phyloP scores from a whole-genome alignment of 2,329 filamentous ascomycete species.

The Nemania abortiva region DNA sequence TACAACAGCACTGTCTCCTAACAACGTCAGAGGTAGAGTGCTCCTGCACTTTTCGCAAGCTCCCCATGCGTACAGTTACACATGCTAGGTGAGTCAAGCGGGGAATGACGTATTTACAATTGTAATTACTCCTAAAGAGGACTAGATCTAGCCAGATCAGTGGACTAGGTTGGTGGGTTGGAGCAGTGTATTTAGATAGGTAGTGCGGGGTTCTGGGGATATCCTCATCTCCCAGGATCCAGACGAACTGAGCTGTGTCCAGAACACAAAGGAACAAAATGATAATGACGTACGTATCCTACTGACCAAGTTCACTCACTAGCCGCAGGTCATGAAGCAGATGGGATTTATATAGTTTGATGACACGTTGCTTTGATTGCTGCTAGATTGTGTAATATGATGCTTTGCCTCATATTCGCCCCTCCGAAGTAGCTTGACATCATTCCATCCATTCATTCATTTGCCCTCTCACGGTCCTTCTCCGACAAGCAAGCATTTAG shows the following conservation, averaged over 20 bases:
- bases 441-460: no score
- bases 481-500: no score
- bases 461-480: no score
- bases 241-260: neutral
- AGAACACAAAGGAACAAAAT: neutral
- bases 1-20: neutral
- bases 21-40: no score
- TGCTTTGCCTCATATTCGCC: neutral
- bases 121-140: neutral
- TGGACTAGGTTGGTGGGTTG: neutral
- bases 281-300: neutral
- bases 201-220: conserved; percentile 18
- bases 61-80: neutral
- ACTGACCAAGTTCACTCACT: neutral
- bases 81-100: conserved; percentile 22
- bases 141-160: neutral
- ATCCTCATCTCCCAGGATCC: neutral
- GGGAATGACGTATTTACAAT: conserved; percentile 33
- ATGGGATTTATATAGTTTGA: neutral
- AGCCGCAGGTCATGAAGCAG: neutral
- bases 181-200: neutral
- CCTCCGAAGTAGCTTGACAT: neutral
- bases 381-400: neutral
- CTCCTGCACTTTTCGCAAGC: neutral
- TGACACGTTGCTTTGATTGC: neutral